Base-by-base conservation (phyloP, 306 rosid species). In the Sesbania bispinosa region DNA sequence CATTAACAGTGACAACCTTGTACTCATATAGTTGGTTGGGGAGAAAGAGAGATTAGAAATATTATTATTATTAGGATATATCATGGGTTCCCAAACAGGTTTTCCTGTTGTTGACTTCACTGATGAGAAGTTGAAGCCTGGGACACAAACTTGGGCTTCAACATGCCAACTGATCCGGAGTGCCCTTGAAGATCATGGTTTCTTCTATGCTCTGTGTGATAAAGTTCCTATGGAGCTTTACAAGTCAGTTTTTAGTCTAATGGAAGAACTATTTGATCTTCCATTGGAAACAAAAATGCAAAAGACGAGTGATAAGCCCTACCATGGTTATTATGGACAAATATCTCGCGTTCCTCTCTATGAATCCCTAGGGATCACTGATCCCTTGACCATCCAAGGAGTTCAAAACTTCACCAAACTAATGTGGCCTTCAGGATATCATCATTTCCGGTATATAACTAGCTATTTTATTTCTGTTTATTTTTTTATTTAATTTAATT, bases 341-440 rank as follows among this genome's bases (percentile, higher is more conserved):
- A 3, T 0, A 53, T 4, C 10, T 8, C 19, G 1, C 2, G 0
- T 1, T 24, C 80, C 64, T 62, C 41, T 75, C 4, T 69, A 75
- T 54, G 84, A 80, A 75, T 52, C 77, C 36, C 1, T 69, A 2
- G 73, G 73, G 18, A 53, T 69, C 13, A 64, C 62, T 11, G 77
- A 47, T 23, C 80, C 74, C 5, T 24, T 15, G 7, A 53, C 14
- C 21, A 19, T 24, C 18, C 69, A 80, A 69, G 63, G 23, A 42
- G 30, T 75, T 68, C 63, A 69, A 24, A 18, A 62, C 4, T 80
- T 80, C 62, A 20, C 80, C 32, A 69, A 43, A 5, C 15, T 69
- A 0, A 80, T 80, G 80, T 80, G 80, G 80, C 77, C 84, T 1
- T 1, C n/a, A 23, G 74, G 84, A 80, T 54, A 75, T 80, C 33